Base-by-base conservation (phyloP, 306 rosid genomes). In the Pterocarpus santalinus region DNA sequence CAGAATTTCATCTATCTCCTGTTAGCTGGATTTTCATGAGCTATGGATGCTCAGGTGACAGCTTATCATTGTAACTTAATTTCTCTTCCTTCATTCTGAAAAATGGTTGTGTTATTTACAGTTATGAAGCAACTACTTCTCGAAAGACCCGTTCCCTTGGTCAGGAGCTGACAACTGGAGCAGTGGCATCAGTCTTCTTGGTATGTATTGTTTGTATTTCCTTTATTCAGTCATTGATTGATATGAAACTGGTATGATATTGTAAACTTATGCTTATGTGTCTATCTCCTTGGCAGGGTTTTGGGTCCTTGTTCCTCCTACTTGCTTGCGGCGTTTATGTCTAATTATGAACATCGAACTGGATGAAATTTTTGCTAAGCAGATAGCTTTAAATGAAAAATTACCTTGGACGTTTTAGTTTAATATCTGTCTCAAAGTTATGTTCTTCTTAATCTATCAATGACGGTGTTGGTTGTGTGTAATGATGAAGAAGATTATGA, bases 321-420 rank as follows among this genome's bases (percentile, higher is more conserved):
- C 90, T 96, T 79, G 93, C 99, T 53, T 83, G 91, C 5, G 99
- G 98, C 53, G 97, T 96, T 82, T 96, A 90, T 83, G 99, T 96
- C 85, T 96, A 75, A 85, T 64, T 64, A 61, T 81, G 75, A 72
- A 72, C 43, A 78, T 41, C 16, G 46, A 63, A 65, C 47, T 53
- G 47, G 32, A 49, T 63, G 85, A 65, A 87, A 68, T 72, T 89
- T 81, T 87, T 89, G 86, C 85, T 82, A 35, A 79, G 85, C 84
- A 53, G 76, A 79, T 81, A 66, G 84, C 69, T 76, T 82, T 84
- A 80, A 46, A 72, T 80, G 83, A 76, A 74, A 78, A 55, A 22
- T 86, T 65, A 63, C 52, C 49, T 52, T 63, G 73, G 77, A 71
- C 80, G 36, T 34, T 56, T 51, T 85, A 73, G 82, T 73, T 67